Base-by-base conservation (phyloP, 164 flowering plant species). In the Litsea cubeba region DNA sequence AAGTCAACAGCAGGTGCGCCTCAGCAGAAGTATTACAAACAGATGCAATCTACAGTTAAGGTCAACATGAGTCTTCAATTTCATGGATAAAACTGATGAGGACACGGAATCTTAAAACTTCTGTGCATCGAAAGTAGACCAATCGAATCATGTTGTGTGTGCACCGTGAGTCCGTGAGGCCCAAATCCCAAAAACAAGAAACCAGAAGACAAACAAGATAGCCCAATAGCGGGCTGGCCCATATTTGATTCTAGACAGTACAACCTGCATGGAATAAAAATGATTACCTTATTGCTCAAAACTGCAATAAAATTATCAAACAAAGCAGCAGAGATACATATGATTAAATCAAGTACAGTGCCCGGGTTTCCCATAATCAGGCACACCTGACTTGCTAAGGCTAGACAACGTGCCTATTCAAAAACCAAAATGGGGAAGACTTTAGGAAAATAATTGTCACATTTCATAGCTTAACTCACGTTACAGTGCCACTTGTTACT, bases 171-270 rank as follows among this genome's bases (percentile, higher is more conserved):
- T 87, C 66, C 97, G 79, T 46, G 97, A 95, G 28, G 98, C 98
- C 98, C 98, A 95, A 76, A 95, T 92, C 62, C 95, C 97, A 82
- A 95, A 95, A 62, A 95, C 97, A 72, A 95, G 97, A 87, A 95
- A 95, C 97, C 98, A 95, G 87, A 92, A 95, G 65, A 95, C 90
- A 77, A 95, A 95, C 82, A 95, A 79, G 80, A 95, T 95, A 1
- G 95, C 97, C 98, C 98, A 95, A 81, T 92, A 95, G 25, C 97
- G 90, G 63, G 98, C 98, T 65, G 98, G 98, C 63, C 98, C 98
- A 76, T 92, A 95, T 81, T 86, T 95, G 83, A 95, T 95, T 85
- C 95, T 91, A 6, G 98, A 84, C 24, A 95, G 88, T 80, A 95
- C 94, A 79, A 92, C 67, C 98, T 95, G 97, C 88, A 84, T 66